A percentile compares a stretch with the other conserved stretches of the same genome.
These are phyloP conservation scores for Penicillium concentricum DNA, from an alignment of 2,329 filamentous ascomycete genomes.

Conservation along the genomic window DNA sequence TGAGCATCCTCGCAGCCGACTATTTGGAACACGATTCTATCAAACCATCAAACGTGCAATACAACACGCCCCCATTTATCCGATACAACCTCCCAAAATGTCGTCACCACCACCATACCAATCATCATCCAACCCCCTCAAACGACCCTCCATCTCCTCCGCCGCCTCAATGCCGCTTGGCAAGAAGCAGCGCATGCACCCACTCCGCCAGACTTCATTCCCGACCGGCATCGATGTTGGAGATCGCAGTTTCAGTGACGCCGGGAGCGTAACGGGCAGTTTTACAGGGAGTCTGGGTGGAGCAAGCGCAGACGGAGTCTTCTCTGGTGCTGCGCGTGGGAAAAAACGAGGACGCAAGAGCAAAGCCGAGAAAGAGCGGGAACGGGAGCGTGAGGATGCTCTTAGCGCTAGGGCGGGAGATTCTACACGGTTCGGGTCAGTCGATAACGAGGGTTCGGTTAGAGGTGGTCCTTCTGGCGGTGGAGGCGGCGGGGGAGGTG, in stretches of 20 bases:
- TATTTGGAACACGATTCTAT: neutral
- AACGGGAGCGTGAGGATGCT: slow-evolving; percentile 34
- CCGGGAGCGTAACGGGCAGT: slow-evolving; percentile 43
- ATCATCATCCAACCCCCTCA: slow-evolving; percentile 36
- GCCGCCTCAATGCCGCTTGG: slow-evolving; percentile 33
- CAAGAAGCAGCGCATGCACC: slow-evolving; percentile 43
- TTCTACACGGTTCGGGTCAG: slow-evolving; percentile 31
- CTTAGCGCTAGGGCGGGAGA: slow-evolving; percentile 27
- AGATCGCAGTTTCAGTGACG: slow-evolving; percentile 38
- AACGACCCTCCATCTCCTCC: slow-evolving; percentile 44
- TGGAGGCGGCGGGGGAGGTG: slow-evolving; percentile 44
- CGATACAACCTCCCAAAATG: slow-evolving; percentile 27
- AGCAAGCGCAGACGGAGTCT: slow-evolving; percentile 36
- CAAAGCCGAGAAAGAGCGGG: slow-evolving; percentile 39
- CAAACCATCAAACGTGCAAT: too few species aligned
- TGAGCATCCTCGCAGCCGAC: neutral
- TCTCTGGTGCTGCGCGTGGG: slow-evolving; percentile 25
- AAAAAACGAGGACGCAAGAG: slow-evolving; percentile 42
- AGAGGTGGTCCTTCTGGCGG: slow-evolving; percentile 24
- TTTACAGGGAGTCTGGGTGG: slow-evolving; percentile 44
- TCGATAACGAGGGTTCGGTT: slow-evolving; percentile 36
- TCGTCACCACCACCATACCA: slow-evolving; percentile 38
- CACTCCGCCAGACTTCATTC: slow-evolving; percentile 49
- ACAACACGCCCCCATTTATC: neutral
- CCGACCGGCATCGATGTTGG: slow-evolving; percentile 36